Conservation (phyloP, 106 monocot genomes). For the Dioscorea alata region DNA sequence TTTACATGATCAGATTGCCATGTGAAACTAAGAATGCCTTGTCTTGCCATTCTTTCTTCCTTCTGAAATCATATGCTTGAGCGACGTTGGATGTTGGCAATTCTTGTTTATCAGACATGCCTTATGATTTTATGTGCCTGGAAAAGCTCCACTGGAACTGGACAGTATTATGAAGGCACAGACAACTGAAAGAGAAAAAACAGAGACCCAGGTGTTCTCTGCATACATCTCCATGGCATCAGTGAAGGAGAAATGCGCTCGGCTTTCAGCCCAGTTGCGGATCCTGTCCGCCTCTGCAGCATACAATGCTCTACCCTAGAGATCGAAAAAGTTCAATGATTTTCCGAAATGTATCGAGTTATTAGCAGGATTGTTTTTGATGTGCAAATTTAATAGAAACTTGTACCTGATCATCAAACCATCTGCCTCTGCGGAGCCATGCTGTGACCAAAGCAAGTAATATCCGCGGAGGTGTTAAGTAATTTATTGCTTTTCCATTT, state of each 20-base stretch:
- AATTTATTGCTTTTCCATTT: slow-evolving; percentile 87
- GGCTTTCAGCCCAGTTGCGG: slow-evolving; percentile 94
- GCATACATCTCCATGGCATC: slow-evolving; percentile 99
- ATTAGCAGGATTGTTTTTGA: no score
- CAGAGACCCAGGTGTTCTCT: slow-evolving; percentile 88
- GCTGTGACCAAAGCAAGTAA: slow-evolving; percentile 90
- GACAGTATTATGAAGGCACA: slow-evolving; percentile 98
- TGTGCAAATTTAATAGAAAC: no score
- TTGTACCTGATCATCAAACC: slow-evolving; percentile 96
- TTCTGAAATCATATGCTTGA: no score
- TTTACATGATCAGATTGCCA: no score
- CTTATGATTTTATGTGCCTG: slow-evolving; percentile 26
- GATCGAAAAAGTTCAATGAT: no score
- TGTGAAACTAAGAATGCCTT: no score
- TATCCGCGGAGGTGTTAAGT: slow-evolving; percentile 91
- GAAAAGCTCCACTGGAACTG: slow-evolving; percentile 53
- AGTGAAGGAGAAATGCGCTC: slow-evolving; percentile 90
- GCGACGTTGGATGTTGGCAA: no score
- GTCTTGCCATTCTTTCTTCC: no score
- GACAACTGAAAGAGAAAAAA: slow-evolving; percentile 93
- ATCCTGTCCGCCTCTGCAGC: slow-evolving; percentile 94
- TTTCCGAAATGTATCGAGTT: no score
- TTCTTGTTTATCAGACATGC: no score
- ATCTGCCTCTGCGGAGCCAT: slow-evolving; percentile 88
- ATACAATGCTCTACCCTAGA: slow-evolving; percentile 81